A percentile compares a stretch with the other conserved stretches of the same genome.
Evolutionary conservation across 1,284 basidiomycete genomes (phyloP).

Genomic region (Neolentinus lepideus): DNA sequence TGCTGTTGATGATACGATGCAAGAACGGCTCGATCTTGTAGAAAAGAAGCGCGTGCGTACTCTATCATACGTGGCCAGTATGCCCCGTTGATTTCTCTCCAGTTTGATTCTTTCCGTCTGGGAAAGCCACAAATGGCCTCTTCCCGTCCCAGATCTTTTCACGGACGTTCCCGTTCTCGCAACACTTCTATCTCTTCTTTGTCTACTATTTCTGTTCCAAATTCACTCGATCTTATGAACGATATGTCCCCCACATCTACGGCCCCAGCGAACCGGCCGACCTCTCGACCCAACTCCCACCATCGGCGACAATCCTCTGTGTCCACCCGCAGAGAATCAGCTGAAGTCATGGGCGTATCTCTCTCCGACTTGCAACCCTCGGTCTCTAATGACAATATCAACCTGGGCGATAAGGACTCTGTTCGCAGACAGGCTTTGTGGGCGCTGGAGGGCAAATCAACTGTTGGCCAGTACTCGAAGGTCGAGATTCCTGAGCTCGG

Average conservation of each 20-base stretch:
- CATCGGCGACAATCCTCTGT: constrained; percentile 79
- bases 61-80: too few species aligned
- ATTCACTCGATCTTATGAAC: constrained; percentile 23
- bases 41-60: constrained; percentile 28
- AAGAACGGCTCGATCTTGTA: constrained; percentile 22
- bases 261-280: constrained; percentile 21
- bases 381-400: constrained; percentile 55
- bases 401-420: constrained; percentile 67
- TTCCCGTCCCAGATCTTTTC: constrained; percentile 27
- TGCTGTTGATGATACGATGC: constrained; percentile 16
- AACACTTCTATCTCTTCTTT: constrained; percentile 39
- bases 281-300: constrained; percentile 64
- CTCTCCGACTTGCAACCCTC: constrained; percentile 53
- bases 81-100: constrained; percentile 8
- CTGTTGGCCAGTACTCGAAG: constrained; percentile 50
- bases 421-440: constrained; percentile 70
- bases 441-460: constrained; percentile 72
- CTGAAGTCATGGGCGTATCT: constrained; percentile 75
- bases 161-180: constrained; percentile 68
- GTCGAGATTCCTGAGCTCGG: constrained; percentile 77
- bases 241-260: constrained; percentile 26
- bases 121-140: constrained; percentile 16
- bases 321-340: constrained; percentile 75
- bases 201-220: constrained; percentile 30
- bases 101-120: constrained; percentile 58